phyloP scores from a whole-genome alignment of 2,329 filamentous ascomycete genomes.

The Fusarium acutatum region DNA sequence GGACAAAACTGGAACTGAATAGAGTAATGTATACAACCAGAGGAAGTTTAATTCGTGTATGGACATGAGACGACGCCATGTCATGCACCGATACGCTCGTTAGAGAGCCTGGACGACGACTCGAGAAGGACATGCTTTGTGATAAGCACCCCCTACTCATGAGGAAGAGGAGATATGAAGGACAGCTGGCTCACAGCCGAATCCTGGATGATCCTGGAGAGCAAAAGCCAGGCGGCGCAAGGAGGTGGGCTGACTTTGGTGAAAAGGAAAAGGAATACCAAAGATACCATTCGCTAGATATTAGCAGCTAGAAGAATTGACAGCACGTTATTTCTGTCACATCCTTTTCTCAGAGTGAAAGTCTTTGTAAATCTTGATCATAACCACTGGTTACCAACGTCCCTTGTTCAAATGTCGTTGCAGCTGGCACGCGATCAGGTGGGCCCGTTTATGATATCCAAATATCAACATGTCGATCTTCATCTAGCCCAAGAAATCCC shows the following conservation, averaged over 20 bases:
- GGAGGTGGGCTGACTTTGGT: slow-evolving; percentile 31
- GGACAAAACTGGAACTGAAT: slow-evolving; percentile 43
- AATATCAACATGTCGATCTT: slow-evolving; percentile 8
- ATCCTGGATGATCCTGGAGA: slow-evolving; percentile 29
- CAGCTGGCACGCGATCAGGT: background rate
- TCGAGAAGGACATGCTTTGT: slow-evolving; percentile 12
- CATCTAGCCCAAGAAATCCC: background rate
- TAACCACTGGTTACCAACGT: background rate
- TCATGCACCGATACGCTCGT: slow-evolving; percentile 47
- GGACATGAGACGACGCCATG: slow-evolving; percentile 34
- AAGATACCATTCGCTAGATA: slow-evolving; percentile 53
- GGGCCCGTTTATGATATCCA: background rate
- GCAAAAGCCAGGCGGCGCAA: slow-evolving; percentile 34
- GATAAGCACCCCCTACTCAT: slow-evolving; percentile 26
- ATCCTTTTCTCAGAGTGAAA: background rate
- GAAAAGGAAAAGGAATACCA: slow-evolving; percentile 42
- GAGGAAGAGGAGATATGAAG: slow-evolving; percentile 30
- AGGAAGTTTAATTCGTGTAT: slow-evolving; percentile 49
- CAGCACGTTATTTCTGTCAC: slow-evolving; percentile 31
- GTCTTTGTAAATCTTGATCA: background rate
- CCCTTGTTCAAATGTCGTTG: background rate
- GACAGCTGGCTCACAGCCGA: slow-evolving; percentile 18
- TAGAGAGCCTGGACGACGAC: slow-evolving; percentile 40
- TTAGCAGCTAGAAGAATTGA: slow-evolving; percentile 43
- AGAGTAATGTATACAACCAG: slow-evolving; percentile 53